A percentile compares a stretch with the other conserved stretches of the same genome.
Evolutionary conservation across 352 stramenopile genomes (phyloP).

Genomic region (Plasmopara viticola): DNA sequence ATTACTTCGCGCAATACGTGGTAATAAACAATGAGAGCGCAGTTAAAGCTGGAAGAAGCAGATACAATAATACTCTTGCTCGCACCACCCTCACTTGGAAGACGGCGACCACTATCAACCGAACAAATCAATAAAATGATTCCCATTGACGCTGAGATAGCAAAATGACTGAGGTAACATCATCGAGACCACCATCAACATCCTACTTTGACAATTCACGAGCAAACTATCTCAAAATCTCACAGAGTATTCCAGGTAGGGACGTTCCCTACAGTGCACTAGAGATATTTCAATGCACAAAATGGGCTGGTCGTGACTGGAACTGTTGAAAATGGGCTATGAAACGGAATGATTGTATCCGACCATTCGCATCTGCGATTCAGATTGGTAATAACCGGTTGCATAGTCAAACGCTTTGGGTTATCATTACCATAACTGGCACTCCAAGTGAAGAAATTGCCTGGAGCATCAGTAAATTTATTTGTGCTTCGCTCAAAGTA

Average conservation of each 20-base stretch:
- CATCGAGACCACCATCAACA: conserved; percentile 14
- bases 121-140: conserved; percentile 1
- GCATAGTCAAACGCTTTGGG: neutral
- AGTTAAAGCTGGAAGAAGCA: conserved; percentile 3
- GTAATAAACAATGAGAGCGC: conserved; percentile 6
- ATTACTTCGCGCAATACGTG: conserved; percentile 9
- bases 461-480: too few relatives aligned
- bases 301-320: conserved; percentile 16
- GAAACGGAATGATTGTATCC: conserved; percentile 16
- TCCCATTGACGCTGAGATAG: too few relatives aligned
- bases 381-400: conserved; percentile 5
- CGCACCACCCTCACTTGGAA: conserved; percentile 1
- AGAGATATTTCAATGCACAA: neutral
- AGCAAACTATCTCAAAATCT: conserved; percentile 13
- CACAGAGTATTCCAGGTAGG: conserved; percentile 1
- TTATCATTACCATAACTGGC: neutral
- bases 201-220: conserved; percentile 9
- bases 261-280: neutral
- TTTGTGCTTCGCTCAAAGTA: too few relatives aligned
- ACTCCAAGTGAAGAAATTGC: too few relatives aligned
- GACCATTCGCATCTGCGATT: conserved; percentile 5
- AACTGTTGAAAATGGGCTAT: conserved; percentile 13
- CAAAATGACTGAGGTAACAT: too few relatives aligned
- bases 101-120: conserved; percentile 20
- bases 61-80: too few relatives aligned